phyloP scores from a whole-genome alignment of 1,284 basidiomycete genomes.

The Melanopsichium pennsylvanicum region DNA sequence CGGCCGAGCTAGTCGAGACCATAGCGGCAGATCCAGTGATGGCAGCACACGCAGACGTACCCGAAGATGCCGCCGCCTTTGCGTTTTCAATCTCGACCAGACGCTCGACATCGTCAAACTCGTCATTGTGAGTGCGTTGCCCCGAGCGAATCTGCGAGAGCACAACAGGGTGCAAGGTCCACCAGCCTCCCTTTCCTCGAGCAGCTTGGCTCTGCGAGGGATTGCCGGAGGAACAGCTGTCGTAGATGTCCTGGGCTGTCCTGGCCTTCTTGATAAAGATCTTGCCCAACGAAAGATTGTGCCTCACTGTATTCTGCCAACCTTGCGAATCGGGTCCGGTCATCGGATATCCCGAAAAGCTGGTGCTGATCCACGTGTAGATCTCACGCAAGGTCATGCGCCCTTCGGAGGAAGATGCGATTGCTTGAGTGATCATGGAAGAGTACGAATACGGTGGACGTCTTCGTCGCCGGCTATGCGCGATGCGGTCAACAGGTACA shows the following conservation, averaged over 20 bases:
- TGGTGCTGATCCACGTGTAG: conserved; percentile 58
- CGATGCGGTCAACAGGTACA: conserved; percentile 43
- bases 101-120: conserved; percentile 44
- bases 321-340: conserved; percentile 51
- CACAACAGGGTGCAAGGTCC: conserved; percentile 47
- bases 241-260: conserved; percentile 51
- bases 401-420: conserved; percentile 50
- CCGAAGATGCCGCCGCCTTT: conserved; percentile 13
- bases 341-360: conserved; percentile 55
- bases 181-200: conserved; percentile 56
- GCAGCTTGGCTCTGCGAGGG: conserved; percentile 51
- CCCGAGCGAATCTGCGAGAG: conserved; percentile 42
- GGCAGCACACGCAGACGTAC: not conserved
- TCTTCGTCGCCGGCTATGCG: conserved; percentile 48
- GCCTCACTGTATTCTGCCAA: conserved; percentile 61
- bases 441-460: conserved; percentile 58
- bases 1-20: conserved; percentile 4
- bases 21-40: conserved; percentile 1
- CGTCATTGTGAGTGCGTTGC: conserved; percentile 36
- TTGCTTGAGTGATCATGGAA: conserved; percentile 61
- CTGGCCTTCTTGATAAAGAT: conserved; percentile 55
- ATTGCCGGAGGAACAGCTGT: conserved; percentile 51
- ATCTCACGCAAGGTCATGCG: conserved; percentile 60
- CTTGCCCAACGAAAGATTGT: conserved; percentile 60
- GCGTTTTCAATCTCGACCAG: conserved; percentile 40